These are phyloP conservation scores for Hyaloscypha finlandica DNA, from an alignment of 495 filamentous ascomycete species.

Conservation along the genomic window DNA sequence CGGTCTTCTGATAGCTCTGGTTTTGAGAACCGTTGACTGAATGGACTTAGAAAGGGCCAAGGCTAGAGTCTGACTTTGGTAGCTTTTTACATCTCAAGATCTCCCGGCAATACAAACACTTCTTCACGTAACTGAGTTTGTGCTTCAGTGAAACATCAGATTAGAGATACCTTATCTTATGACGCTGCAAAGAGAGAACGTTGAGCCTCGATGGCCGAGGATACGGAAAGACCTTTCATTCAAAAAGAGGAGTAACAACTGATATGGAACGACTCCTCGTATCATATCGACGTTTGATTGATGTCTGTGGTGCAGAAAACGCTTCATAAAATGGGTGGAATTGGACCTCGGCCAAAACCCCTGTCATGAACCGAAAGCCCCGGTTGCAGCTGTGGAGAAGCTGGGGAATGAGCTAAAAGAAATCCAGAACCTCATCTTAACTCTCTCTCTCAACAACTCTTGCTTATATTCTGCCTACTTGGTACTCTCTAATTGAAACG, in stretches of 20 bases:
- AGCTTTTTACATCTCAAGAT: neutral
- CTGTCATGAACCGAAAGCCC: slow-evolving; percentile 10
- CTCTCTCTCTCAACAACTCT: neutral
- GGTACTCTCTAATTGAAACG: neutral
- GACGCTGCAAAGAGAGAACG: neutral
- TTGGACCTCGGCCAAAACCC: slow-evolving; percentile 19
- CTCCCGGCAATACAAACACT: neutral
- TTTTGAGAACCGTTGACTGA: neutral
- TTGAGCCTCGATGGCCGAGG: slow-evolving; percentile 1
- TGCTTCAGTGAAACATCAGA: neutral
- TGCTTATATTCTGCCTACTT: neutral
- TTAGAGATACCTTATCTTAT: neutral
- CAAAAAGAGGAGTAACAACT: slow-evolving; percentile 1
- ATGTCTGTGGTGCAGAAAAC: neutral
- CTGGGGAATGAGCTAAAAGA: slow-evolving; percentile 12
- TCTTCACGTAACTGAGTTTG: neutral
- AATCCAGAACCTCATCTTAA: neutral
- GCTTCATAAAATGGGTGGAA: neutral
- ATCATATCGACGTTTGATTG: neutral
- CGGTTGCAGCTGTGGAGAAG: slow-evolving; percentile 19
- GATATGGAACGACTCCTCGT: slow-evolving; percentile 10
- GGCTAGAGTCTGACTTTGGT: neutral
- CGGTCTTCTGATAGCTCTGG: neutral
- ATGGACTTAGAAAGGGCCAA: neutral
- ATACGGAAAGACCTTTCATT: neutral